phyloP scores from a whole-genome alignment of 108 stramenopile genomes.

The Fragilariopsis cylindrus region DNA sequence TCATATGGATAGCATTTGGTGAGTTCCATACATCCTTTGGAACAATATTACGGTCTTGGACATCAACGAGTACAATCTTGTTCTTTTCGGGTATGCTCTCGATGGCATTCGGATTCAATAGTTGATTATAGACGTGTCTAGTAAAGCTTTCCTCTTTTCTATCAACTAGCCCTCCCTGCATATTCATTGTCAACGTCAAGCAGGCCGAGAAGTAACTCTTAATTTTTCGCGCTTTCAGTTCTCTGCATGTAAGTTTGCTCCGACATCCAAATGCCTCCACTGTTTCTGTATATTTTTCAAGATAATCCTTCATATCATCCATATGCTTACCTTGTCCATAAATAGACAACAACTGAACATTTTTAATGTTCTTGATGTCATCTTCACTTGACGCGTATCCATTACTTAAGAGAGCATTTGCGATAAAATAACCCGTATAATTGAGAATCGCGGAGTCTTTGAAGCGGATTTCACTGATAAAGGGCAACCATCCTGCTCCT shows the following conservation, averaged over 20 bases:
- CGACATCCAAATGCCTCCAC: slow-evolving; percentile 2
- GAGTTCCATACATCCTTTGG: no score
- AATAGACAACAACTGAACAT: no score
- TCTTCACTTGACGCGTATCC: no score
- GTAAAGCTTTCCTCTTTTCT: no score
- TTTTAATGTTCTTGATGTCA: no score
- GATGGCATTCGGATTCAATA: no score
- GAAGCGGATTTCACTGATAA: slow-evolving; percentile 5
- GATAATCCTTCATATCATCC: not conserved
- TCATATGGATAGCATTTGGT: no score
- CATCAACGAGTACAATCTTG: no score
- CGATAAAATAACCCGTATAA: slow-evolving; percentile 1
- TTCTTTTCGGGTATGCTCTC: no score
- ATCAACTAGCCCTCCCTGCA: no score
- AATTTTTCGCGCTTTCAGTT: not conserved
- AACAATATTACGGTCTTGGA: no score
- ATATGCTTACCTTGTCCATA: not conserved
- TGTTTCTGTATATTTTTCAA: not conserved
- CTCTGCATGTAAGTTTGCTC: not conserved
- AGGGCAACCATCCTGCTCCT: slow-evolving; percentile 9
- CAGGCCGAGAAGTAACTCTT: slow-evolving; percentile 5
- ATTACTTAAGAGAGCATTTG: not conserved
- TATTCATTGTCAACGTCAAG: not conserved
- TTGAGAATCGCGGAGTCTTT: not conserved
- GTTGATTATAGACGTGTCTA: no score